Evolutionary conservation across 257 asterid species (phyloP).

Genomic region (Solanum rostratum): DNA sequence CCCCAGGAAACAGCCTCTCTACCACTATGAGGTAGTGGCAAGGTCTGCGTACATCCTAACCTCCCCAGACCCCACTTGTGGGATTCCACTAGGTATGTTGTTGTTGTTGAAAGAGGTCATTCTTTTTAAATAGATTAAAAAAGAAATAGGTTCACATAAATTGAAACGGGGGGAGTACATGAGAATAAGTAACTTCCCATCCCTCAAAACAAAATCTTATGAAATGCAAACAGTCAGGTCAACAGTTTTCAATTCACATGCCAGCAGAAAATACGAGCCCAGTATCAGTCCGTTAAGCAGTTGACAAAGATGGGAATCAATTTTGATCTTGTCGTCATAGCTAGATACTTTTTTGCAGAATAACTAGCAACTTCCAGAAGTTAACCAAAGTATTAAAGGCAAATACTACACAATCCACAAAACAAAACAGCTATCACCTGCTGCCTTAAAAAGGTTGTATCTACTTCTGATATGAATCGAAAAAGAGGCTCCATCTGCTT

Average conservation of each 20-base stretch:
- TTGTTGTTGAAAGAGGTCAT: no score
- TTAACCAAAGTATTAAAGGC: neutral
- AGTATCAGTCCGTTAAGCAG: neutral
- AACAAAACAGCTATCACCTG: constrained; percentile 36
- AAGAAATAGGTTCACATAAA: neutral
- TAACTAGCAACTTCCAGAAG: neutral
- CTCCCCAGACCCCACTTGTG: no score
- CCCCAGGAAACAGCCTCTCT: no score
- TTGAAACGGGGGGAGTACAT: neutral
- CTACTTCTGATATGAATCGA: constrained; percentile 61
- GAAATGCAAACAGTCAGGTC: neutral
- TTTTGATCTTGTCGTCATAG: neutral
- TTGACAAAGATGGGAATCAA: neutral
- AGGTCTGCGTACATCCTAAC: no score
- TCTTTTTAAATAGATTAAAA: no score
- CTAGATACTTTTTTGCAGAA: neutral
- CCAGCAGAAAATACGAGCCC: neutral
- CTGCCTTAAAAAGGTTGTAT: constrained; percentile 53
- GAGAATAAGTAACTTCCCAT: neutral
- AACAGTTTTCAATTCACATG: neutral
- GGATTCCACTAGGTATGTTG: no score
- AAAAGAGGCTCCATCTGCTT: constrained; percentile 68
- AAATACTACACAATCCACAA: neutral
- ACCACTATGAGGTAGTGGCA: no score
- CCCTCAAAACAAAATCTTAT: neutral